phyloP scores from a whole-genome alignment of 805 yeast species.

The Zygotorulaspora florentina region DNA sequence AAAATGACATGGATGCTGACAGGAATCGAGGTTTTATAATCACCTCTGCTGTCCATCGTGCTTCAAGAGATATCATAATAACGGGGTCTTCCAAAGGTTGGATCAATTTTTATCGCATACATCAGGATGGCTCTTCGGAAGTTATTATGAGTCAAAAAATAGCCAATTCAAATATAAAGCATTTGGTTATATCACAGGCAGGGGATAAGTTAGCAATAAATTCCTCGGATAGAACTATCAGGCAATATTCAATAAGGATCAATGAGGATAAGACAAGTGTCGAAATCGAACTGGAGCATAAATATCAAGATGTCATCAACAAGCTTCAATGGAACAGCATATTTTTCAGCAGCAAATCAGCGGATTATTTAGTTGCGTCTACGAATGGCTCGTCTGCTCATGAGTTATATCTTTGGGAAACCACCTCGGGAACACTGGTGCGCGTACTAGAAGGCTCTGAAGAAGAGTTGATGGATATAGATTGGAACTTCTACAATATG shows the following conservation, averaged over 20 bases:
- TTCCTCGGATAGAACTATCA: slow-evolving; percentile 69
- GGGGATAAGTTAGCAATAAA: slow-evolving; percentile 66
- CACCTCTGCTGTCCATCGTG: slow-evolving; percentile 32
- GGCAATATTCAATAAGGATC: slow-evolving; percentile 43
- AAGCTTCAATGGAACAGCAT: slow-evolving; percentile 84
- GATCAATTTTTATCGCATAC: slow-evolving; percentile 46
- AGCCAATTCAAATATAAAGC: slow-evolving; percentile 69
- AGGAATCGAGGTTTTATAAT: slow-evolving; percentile 26
- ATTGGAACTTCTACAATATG: slow-evolving; percentile 78
- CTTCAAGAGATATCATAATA: slow-evolving; percentile 44
- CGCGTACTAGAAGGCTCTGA: slow-evolving; percentile 91
- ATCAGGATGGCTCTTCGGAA: slow-evolving; percentile 15
- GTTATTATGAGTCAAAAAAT: slow-evolving; percentile 50
- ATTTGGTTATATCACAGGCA: slow-evolving; percentile 53
- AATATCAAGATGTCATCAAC: slow-evolving; percentile 87
- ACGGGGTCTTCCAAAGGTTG: slow-evolving; percentile 82
- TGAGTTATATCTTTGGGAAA: slow-evolving; percentile 90
- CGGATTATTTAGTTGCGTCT: slow-evolving; percentile 84
- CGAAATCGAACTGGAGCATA: slow-evolving; percentile 68
- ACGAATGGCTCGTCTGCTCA: slow-evolving; percentile 79
- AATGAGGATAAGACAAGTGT: slow-evolving; percentile 17
- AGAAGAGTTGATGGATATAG: slow-evolving; percentile 72
- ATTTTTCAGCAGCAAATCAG: slow-evolving; percentile 63
- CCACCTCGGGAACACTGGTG: slow-evolving; percentile 78
- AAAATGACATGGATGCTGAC: background rate